Evolutionary conservation across 2,329 filamentous ascomycete species (phyloP).

Genomic region (Tolypocladium sp.): DNA sequence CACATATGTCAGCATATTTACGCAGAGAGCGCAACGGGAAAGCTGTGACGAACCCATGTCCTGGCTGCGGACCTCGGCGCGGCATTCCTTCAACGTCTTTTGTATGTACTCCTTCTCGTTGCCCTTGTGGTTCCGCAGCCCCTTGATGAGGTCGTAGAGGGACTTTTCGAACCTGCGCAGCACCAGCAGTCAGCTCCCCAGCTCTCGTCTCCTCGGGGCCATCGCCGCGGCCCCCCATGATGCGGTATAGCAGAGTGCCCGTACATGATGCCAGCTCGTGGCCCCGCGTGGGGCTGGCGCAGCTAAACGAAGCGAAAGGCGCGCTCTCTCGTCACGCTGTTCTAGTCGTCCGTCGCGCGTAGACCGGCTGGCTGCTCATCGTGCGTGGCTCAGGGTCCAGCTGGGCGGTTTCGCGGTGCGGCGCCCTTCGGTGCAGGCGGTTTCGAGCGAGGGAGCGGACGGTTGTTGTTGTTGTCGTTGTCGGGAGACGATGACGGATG

Average conservation of each 20-base stretch:
- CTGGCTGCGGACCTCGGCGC: constrained; percentile 80
- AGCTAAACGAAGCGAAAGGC: not conserved
- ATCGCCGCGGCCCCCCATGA: not conserved
- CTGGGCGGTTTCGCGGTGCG: not conserved
- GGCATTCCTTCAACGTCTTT: constrained; percentile 89
- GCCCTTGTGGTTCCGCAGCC: constrained; percentile 90
- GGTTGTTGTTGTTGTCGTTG: not conserved
- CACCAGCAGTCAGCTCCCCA: not conserved
- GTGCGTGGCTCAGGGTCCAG: not conserved
- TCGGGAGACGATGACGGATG: not conserved
- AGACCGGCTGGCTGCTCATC: not conserved
- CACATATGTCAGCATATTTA: constrained; percentile 1
- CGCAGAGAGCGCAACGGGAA: not conserved
- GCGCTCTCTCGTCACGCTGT: not conserved
- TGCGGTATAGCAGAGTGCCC: not conserved
- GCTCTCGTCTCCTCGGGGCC: not conserved
- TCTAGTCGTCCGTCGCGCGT: not conserved
- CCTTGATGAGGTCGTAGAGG: constrained; percentile 95
- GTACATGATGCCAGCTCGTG: constrained; percentile 10
- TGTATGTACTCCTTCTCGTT: constrained; percentile 93
- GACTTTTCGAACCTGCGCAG: constrained; percentile 90
- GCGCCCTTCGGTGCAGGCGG: not conserved
- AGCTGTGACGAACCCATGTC: constrained; percentile 65
- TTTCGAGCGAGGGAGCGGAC: not conserved
- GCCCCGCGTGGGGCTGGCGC: constrained; percentile 8